Conservation (phyloP, 139 green algal genomes). For the Tetraselmis striata region DNA sequence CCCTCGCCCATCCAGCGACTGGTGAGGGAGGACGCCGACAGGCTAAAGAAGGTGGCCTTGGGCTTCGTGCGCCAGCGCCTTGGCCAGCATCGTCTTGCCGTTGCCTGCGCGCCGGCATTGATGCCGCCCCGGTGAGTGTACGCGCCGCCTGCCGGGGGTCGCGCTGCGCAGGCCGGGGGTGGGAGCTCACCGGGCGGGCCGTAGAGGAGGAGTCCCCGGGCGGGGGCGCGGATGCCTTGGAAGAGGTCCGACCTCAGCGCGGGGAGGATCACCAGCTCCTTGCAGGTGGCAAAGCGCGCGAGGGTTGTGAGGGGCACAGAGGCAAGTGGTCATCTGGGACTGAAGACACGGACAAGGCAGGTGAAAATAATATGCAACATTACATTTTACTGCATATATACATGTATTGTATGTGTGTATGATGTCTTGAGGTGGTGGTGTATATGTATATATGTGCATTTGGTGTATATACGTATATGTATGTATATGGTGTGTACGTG, state of each 20-base stretch:
- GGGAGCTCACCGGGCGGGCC: slow-evolving; percentile 52
- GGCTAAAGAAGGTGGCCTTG: slow-evolving; percentile 75
- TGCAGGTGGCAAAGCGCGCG: slow-evolving; percentile 21
- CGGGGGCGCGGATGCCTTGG: slow-evolving; percentile 62
- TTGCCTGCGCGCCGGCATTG: slow-evolving; percentile 41
- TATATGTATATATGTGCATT: no score
- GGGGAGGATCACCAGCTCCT: slow-evolving; percentile 73
- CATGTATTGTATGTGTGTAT: no score
- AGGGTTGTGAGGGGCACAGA: neutral
- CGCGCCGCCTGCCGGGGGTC: neutral
- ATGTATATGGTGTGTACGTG: no score
- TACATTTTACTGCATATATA: no score
- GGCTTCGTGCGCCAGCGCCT: slow-evolving; percentile 54
- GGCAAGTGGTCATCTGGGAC: neutral
- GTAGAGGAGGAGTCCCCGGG: slow-evolving; percentile 77
- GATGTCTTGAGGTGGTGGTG: no score
- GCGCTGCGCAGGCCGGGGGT: neutral
- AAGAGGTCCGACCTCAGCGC: slow-evolving; percentile 55
- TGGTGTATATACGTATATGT: no score
- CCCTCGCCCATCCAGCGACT: slow-evolving; percentile 84
- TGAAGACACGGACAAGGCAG: no score
- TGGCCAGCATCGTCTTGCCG: slow-evolving; percentile 69
- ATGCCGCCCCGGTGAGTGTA: neutral
- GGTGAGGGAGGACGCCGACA: slow-evolving; percentile 72
- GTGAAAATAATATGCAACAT: no score